Conservation (phyloP, 1,284 basidiomycete genomes). For the Ceratobasidium sp. region DNA sequence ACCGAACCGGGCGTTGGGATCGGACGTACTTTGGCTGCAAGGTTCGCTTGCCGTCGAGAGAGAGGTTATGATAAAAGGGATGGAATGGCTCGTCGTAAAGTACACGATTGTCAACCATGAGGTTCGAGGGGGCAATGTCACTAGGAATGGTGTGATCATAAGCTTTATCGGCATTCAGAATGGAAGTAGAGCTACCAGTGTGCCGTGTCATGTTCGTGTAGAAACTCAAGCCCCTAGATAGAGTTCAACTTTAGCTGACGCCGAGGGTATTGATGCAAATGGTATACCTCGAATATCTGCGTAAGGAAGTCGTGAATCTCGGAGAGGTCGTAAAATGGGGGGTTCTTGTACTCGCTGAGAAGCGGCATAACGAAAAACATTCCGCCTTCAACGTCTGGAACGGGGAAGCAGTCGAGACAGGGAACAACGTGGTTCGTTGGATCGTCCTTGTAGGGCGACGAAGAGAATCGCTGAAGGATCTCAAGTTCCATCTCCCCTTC, state of each 20-base stretch:
- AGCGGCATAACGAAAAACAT: conserved; percentile 2
- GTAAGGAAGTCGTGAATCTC: conserved; percentile 9
- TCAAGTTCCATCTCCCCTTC: conserved; percentile 9
- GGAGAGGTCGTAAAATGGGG: not conserved
- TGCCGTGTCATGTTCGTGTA: conserved; percentile 3
- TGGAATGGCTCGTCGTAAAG: conserved; percentile 25
- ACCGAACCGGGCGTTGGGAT: not conserved
- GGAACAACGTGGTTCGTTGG: conserved; percentile 4
- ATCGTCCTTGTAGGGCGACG: not conserved
- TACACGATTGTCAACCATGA: conserved; percentile 6
- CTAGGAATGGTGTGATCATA: not conserved
- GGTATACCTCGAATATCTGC: conserved; percentile 12
- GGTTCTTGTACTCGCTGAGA: conserved; percentile 1
- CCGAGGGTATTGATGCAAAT: too few relatives aligned
- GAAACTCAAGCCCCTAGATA: conserved; percentile 10
- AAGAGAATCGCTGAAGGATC: not conserved
- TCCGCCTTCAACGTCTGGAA: not conserved
- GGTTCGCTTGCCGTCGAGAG: not conserved
- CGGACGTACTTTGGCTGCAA: not conserved
- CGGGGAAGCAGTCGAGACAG: conserved; percentile 6
- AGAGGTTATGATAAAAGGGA: not conserved
- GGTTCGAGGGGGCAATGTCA: conserved; percentile 9
- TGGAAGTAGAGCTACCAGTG: not conserved
- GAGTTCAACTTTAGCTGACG: not conserved
- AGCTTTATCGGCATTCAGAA: not conserved